Base-by-base conservation (phyloP, 2,329 filamentous ascomycete species). In the Colletotrichum zoysiae region DNA sequence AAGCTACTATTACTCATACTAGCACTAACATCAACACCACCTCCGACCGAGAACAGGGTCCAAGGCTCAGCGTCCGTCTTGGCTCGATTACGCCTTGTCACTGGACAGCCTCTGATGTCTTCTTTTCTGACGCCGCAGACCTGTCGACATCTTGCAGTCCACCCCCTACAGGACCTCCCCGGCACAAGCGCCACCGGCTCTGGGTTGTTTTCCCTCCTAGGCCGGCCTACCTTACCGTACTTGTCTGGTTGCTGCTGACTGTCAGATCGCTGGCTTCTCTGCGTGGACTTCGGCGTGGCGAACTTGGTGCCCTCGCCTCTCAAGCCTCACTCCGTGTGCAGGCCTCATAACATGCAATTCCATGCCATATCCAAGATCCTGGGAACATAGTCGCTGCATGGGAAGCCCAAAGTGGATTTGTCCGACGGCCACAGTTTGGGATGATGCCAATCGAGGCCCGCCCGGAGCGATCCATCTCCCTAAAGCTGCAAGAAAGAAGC, bases 381-480 rank as follows among this genome's bases (percentile, higher is more conserved):
- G 44, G 51, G 42, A 26, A 58, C 44, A 51, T 58, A 53, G 14
- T 42, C 38, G 51, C 69, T 71, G 65, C 65, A 68, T 58, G 50
- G 44, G 16, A 40, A 55, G 65, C 48, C 69, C 23, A 68, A 62
- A 58, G 58, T 51, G 65, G 68, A 56, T 59, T 71, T 58, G 58
- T 50, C 65, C 58, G 69, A 63, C 46, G 38, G 30, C 51, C 53
- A 59, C 40, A 46, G 51, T 42, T 53, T 71, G 63, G 58, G 65
- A 64, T 69, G 59, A 63, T 58, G 53, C 69, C 53, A 63, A 71
- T 53, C 69, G 53, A 71, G 53, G 65, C 46, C 69, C 58, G 44
- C 35, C 55, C 50, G 33, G 63, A 42, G 55, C 51, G 50, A 51
- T 56, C 40, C 50, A 35, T 26, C 64, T 30, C 30, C 30, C 30